A percentile compares a stretch with the other conserved stretches of the same genome.
These are phyloP conservation scores for Mucor velutinosus DNA, from an alignment of 371 early-diverging fungal genomes.

Conservation along the genomic window DNA sequence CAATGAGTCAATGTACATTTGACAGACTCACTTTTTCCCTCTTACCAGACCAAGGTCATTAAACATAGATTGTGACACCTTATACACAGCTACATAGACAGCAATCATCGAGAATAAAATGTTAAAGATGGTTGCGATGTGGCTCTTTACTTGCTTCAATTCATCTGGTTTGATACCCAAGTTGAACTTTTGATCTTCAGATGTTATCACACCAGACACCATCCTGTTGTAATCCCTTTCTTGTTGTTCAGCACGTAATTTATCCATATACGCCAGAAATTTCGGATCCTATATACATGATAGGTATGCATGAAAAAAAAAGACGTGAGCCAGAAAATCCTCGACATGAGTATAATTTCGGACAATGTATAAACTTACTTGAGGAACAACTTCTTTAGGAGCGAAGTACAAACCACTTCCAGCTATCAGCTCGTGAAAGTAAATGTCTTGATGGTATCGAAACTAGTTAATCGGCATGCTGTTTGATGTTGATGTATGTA, in stretches of 20 bases:
- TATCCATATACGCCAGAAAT: conserved; percentile 35
- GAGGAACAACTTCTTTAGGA: conserved; percentile 29
- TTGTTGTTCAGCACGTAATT: conserved; percentile 32
- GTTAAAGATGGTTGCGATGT: conserved; percentile 62
- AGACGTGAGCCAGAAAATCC: background rate
- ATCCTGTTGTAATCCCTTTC: conserved; percentile 38
- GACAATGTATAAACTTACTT: conserved; percentile 10
- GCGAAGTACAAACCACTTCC: conserved; percentile 33
- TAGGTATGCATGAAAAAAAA: background rate
- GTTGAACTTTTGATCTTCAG: conserved; percentile 35
- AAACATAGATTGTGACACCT: conserved; percentile 53
- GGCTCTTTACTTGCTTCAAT: conserved; percentile 49
- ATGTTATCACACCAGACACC: conserved; percentile 33
- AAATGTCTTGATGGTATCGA: conserved; percentile 1
- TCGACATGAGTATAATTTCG: background rate
- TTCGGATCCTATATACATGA: conserved; percentile 28
- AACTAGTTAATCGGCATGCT: background rate
- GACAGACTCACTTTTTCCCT: background rate
- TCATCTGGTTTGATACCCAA: conserved; percentile 45
- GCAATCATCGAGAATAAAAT: conserved; percentile 66
- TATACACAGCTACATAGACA: conserved; percentile 63
- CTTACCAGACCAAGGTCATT: conserved; percentile 62
- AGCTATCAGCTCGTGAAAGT: conserved; percentile 41
- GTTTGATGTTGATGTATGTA: background rate
- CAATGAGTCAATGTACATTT: background rate